These are phyloP conservation scores for Fagopyrum homotropicum DNA, from an alignment of 148 eudicot genomes.

Conservation along the genomic window DNA sequence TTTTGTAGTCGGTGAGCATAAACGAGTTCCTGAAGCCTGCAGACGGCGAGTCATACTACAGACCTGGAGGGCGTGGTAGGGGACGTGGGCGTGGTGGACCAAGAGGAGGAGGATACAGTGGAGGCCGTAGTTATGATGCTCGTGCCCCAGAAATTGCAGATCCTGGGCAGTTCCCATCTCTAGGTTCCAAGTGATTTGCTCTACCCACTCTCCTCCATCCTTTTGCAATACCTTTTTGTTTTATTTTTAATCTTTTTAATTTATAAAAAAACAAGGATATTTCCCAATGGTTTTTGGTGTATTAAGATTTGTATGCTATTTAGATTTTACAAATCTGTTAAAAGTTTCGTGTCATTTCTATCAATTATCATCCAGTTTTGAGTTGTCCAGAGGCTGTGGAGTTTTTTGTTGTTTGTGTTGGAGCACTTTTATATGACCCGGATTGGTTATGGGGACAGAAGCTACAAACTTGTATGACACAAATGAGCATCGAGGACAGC, in stretches of 20 bases:
- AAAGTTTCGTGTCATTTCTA: background rate
- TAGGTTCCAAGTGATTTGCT: constrained; percentile 58
- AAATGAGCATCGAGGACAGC: too few relatives aligned
- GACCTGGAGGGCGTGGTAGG: constrained; percentile 46
- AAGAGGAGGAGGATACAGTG: constrained; percentile 28
- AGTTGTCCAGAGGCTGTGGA: background rate
- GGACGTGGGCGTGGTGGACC: constrained; percentile 29
- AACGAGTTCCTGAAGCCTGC: constrained; percentile 53
- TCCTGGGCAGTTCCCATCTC: constrained; percentile 64
- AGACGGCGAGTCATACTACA: constrained; percentile 36
- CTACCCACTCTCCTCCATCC: background rate
- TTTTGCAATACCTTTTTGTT: background rate
- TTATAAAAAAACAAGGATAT: background rate
- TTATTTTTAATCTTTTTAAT: background rate
- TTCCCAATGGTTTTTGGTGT: background rate
- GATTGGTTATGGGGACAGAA: too few relatives aligned
- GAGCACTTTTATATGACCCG: too few relatives aligned
- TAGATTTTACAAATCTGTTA: background rate
- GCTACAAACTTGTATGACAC: too few relatives aligned
- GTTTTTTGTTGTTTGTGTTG: background rate
- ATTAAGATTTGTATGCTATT: constrained; percentile 3
- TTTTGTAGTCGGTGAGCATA: constrained; percentile 43
- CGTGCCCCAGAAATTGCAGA: constrained; percentile 44
- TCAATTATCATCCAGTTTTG: background rate
- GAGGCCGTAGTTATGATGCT: constrained; percentile 27